These are phyloP conservation scores for Xerocomellus chrysenteron DNA, from an alignment of 768 basidiomycete species.

Conservation along the genomic window DNA sequence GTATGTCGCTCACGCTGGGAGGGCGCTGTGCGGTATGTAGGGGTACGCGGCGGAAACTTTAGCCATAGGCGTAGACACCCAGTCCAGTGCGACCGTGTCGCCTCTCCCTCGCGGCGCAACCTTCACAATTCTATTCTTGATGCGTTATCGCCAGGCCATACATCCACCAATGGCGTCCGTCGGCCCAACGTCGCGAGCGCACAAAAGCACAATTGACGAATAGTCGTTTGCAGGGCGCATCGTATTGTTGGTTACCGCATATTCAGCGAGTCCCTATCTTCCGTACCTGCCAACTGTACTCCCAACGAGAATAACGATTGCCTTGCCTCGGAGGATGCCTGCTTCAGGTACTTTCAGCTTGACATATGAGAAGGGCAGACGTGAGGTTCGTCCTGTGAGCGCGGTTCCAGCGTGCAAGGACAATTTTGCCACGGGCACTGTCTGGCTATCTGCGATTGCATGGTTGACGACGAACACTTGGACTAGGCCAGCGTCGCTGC, in stretches of 20 bases:
- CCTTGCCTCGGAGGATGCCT: slow-evolving; percentile 40
- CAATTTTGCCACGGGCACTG: slow-evolving; percentile 48
- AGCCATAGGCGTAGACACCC: slow-evolving; percentile 62
- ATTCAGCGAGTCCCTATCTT: slow-evolving; percentile 63
- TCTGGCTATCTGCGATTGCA: slow-evolving; percentile 44
- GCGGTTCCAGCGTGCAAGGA: slow-evolving; percentile 56
- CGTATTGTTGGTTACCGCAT: slow-evolving; percentile 53
- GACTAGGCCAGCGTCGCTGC: slow-evolving; percentile 38
- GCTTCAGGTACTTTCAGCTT: slow-evolving; percentile 40
- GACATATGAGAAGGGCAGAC: slow-evolving; percentile 58
- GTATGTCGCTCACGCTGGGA: slow-evolving; percentile 59
- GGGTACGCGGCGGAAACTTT: slow-evolving; percentile 53
- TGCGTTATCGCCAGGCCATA: slow-evolving; percentile 36
- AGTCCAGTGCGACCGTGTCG: slow-evolving; percentile 65
- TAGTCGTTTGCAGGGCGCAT: slow-evolving; percentile 31
- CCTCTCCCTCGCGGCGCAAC: slow-evolving; percentile 66
- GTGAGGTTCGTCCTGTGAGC: slow-evolving; percentile 63
- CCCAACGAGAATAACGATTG: slow-evolving; percentile 57
- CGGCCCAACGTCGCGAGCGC: not conserved
- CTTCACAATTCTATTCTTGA: slow-evolving; percentile 62
- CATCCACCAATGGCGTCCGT: slow-evolving; percentile 24
- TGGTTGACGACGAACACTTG: slow-evolving; percentile 66
- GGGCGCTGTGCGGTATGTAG: slow-evolving; percentile 49
- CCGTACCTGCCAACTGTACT: slow-evolving; percentile 68
- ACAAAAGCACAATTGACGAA: not conserved